Percentiles rank a stretch among this genome's conserved stretches.
Conservation (phyloP, 306 rosid genomes). For the Citrullus colocynthis region DNA sequence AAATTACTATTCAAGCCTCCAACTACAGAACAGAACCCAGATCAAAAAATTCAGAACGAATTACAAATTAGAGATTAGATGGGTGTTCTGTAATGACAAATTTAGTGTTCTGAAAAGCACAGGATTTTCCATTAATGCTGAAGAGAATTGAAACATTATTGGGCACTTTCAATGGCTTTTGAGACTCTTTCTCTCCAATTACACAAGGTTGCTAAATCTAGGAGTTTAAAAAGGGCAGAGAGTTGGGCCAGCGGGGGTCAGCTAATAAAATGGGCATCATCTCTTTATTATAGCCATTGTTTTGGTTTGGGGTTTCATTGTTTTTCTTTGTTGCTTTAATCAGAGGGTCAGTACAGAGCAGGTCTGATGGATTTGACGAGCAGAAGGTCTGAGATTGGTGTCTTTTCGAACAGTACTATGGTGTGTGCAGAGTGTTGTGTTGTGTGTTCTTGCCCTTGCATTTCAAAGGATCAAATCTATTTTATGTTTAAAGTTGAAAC, state of each 20-base stretch:
- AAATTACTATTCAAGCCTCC: not conserved
- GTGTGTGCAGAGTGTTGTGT: not conserved
- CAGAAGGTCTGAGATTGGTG: not conserved
- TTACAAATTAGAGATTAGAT: not conserved
- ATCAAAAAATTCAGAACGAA: not conserved
- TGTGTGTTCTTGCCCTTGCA: not conserved
- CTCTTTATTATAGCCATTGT: not conserved
- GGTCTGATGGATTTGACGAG: constrained; percentile 2
- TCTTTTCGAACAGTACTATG: constrained; percentile 12
- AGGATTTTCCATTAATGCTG: not conserved
- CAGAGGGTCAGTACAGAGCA: constrained; percentile 15
- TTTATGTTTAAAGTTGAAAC: not conserved
- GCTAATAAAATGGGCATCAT: constrained; percentile 17
- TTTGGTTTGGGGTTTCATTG: constrained; percentile 16
- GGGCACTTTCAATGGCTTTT: not conserved
- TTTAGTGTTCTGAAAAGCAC: not conserved
- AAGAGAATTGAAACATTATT: not conserved
- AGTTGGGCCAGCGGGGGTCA: constrained; percentile 8
- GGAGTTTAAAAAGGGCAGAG: constrained; percentile 15
- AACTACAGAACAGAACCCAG: not conserved
- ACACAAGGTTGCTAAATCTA: constrained; percentile 23
- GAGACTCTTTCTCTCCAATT: not conserved
- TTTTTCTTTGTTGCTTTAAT: constrained; percentile 11
- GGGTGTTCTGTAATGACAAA: not conserved
- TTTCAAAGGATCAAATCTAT: not conserved